phyloP scores from a whole-genome alignment of 805 yeast genomes.

The Saccharomycopsis capsularis region DNA sequence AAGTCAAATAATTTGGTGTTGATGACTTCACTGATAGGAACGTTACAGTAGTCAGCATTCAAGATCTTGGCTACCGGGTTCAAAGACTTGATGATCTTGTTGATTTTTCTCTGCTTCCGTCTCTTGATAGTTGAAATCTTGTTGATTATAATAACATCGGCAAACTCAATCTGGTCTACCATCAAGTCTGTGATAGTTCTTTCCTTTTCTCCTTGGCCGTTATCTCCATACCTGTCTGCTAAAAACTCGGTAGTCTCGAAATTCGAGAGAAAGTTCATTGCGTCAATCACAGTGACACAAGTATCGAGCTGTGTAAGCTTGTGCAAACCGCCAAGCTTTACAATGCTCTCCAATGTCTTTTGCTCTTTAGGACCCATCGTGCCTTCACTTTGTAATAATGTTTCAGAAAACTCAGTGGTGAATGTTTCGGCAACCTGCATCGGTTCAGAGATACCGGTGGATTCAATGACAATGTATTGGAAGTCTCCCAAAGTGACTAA shows the following conservation, averaged over 20 bases:
- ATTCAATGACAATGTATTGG: slow-evolving; percentile 39
- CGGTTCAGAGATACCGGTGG: slow-evolving; percentile 43
- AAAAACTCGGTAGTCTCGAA: slow-evolving; percentile 28
- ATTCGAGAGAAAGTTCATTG: slow-evolving; percentile 35
- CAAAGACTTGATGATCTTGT: slow-evolving; percentile 30
- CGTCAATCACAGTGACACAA: slow-evolving; percentile 41
- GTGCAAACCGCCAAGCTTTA: slow-evolving; percentile 35
- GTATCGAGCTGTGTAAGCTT: slow-evolving; percentile 37
- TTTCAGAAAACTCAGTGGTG: slow-evolving; percentile 35
- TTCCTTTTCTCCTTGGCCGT: slow-evolving; percentile 13
- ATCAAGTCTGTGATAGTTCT: slow-evolving; percentile 37
- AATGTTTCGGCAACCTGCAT: slow-evolving; percentile 47
- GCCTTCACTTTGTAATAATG: slow-evolving; percentile 24
- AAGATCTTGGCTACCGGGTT: slow-evolving; percentile 39
- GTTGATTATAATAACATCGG: slow-evolving; percentile 38
- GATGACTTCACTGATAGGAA: slow-evolving; percentile 30
- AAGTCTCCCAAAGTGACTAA: slow-evolving; percentile 32
- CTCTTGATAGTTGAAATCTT: slow-evolving; percentile 30
- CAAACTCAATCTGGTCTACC: slow-evolving; percentile 42
- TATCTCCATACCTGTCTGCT: slow-evolving; percentile 34
- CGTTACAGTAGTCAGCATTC: slow-evolving; percentile 32
- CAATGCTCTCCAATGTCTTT: background rate
- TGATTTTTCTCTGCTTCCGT: slow-evolving; percentile 26
- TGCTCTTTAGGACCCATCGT: background rate
- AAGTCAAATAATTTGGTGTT: slow-evolving; percentile 34